A percentile compares a stretch with the other conserved stretches of the same genome.
These are phyloP conservation scores for Scutellaria galericulata DNA, from an alignment of 257 asterid genomes.

Conservation along the genomic window DNA sequence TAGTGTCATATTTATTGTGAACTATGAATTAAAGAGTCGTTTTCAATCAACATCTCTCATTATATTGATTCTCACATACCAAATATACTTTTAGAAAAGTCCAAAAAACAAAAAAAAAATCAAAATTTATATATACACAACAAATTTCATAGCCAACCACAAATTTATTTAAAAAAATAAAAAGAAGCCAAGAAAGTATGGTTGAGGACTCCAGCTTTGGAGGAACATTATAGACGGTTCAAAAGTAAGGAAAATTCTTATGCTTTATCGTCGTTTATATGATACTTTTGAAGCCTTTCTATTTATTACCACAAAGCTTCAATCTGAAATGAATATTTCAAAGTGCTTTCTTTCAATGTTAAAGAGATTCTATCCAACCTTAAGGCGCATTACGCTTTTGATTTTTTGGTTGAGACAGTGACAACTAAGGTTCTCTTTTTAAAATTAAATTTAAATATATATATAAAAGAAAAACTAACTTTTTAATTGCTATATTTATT, in stretches of 20 bases:
- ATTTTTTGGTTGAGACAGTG: neutral
- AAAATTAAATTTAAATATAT: neutral
- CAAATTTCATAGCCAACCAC: no score
- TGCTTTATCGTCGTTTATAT: conserved; percentile 15
- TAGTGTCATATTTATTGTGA: no score
- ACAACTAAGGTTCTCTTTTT: neutral
- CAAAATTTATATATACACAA: neutral
- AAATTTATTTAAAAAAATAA: neutral
- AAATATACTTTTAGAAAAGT: no score
- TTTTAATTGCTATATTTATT: no score
- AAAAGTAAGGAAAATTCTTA: conserved; percentile 34
- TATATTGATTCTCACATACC: no score
- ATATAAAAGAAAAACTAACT: neutral
- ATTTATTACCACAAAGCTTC: conserved; percentile 30
- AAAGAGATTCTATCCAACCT: conserved; percentile 35
- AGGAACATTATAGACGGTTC: conserved; percentile 38
- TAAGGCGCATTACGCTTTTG: conserved; percentile 19
- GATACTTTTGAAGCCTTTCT: conserved; percentile 21
- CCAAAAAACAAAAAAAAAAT: no score
- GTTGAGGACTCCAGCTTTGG: conserved; percentile 32
- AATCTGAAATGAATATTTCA: conserved; percentile 39
- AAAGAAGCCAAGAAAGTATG: neutral
- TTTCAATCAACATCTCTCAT: no score
- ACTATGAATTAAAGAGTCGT: no score
- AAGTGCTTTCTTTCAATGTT: conserved; percentile 29